Evolutionary conservation across 2,329 filamentous ascomycete species (phyloP), one percentile per base, ranked within the genome.

Genomic region (Chaetothyriales sp.): DNA sequence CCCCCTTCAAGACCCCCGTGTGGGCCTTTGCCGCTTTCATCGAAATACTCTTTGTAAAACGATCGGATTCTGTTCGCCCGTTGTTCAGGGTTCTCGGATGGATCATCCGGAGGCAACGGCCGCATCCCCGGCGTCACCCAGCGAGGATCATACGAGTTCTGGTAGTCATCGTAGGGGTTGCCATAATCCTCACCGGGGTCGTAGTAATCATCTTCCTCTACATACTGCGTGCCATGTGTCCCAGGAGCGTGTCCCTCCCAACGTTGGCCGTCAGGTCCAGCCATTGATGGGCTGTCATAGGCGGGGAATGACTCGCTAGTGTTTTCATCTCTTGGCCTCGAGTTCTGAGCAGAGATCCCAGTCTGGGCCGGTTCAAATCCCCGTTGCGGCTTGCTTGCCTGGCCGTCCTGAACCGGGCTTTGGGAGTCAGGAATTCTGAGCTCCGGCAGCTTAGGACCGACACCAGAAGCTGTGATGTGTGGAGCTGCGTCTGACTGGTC

Each of bases 21-120:
- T 55, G 85, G 82, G 43, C 71, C 70, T 36, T 69, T 69, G 54
- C 70, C 61, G 10, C 65, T 64, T 39, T 95, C 90, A 58, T 96
- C 92, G 61, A 98, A 98, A 71, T 98, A 98, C 65, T 98, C 92
- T 72, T 95, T 95, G 73, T 98, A 98, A 73, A 98, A 98, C 3
- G 92, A 98, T 65, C 92, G 80, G 59, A 98, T 98, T 52, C 92
- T 82, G 72, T 95, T 96, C 57, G 92, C 92, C 61, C 92, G 81
- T 62, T 90, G 82, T 66, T 96, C 92, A 0, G 92, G 88, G 64
- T 95, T 90, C 64, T 96, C 92, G 2, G 82, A 79, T 44, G 86
- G 80, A 57, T 94, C 85, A 62, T 89, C 82, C 36, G 88, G 86
- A 4, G 92, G 92, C 55, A 98, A 75, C 19, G 92, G 92, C 15